These are phyloP conservation scores for Paecilomyces sp. DNA, from an alignment of 2,329 filamentous ascomycete genomes.

Conservation along the genomic window DNA sequence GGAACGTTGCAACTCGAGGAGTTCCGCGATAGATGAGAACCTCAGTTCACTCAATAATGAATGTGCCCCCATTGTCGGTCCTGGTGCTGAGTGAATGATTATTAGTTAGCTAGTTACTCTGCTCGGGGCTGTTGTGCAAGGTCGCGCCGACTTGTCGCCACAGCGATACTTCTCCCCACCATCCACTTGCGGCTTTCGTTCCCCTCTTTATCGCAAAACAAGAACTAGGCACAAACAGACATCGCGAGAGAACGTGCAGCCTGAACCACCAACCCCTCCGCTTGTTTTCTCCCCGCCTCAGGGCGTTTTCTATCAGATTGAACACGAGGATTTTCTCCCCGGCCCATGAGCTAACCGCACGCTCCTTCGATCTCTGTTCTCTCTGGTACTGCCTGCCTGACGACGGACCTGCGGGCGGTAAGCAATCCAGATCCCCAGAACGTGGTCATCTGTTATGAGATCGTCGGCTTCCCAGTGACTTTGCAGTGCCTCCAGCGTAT, in stretches of 20 bases:
- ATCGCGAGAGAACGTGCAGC: not conserved
- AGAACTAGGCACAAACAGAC: not conserved
- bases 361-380: not conserved
- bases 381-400: not conserved
- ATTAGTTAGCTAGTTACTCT: not conserved
- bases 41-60: no score
- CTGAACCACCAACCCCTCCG: not conserved
- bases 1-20: not conserved
- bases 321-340: not conserved
- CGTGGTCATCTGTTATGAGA: not conserved
- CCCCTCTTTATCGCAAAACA: conserved; percentile 1
- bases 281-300: not conserved
- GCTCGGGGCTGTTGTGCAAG: not conserved
- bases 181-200: not conserved
- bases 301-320: not conserved
- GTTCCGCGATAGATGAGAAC: not conserved
- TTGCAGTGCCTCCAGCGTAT: not conserved
- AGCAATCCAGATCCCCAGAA: not conserved
- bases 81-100: not conserved
- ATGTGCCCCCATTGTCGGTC: no score
- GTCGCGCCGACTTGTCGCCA: not conserved
- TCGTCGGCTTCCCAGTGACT: not conserved
- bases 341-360: not conserved
- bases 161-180: not conserved
- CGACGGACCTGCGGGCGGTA: not conserved